Conservation (phyloP, 495 filamentous ascomycete species). For the Astrocystis sublimbata region DNA sequence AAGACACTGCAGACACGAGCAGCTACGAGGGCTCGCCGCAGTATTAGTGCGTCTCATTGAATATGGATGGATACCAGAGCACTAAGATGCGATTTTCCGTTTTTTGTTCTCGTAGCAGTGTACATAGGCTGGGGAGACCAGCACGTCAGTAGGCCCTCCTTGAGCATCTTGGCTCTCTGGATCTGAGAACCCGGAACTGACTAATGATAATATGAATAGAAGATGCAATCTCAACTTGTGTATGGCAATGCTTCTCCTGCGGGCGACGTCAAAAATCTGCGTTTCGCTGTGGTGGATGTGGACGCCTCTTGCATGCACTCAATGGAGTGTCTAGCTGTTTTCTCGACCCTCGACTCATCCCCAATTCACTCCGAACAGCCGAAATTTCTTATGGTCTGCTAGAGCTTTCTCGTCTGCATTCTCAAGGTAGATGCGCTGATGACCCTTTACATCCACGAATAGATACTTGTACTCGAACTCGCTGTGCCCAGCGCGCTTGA, state of each 20-base stretch:
- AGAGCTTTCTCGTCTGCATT: slow-evolving; percentile 51
- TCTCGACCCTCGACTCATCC: slow-evolving; percentile 36
- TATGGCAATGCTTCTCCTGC: neutral
- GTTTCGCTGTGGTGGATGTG: neutral
- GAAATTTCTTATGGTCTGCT: slow-evolving; percentile 41
- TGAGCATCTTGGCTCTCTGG: neutral
- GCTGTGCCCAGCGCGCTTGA: slow-evolving; percentile 55
- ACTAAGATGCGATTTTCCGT: neutral
- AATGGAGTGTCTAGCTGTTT: neutral
- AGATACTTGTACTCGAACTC: slow-evolving; percentile 83
- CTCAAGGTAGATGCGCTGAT: slow-evolving; percentile 63
- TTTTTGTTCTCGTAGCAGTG: neutral
- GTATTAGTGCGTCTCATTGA: too few species aligned
- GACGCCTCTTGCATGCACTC: neutral
- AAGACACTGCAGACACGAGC: too few species aligned
- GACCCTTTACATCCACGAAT: slow-evolving; percentile 69
- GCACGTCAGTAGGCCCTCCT: too few species aligned
- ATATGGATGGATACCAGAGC: too few species aligned
- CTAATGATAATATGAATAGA: too few species aligned
- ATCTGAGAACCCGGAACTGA: too few species aligned
- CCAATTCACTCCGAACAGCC: slow-evolving; percentile 68
- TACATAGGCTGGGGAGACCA: neutral
- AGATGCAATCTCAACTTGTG: too few species aligned
- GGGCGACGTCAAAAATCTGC: neutral
- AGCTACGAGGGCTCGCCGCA: too few species aligned